Evolutionary conservation across 116 monocot species (phyloP).

Genomic region (Dioscorea cayenensis): DNA sequence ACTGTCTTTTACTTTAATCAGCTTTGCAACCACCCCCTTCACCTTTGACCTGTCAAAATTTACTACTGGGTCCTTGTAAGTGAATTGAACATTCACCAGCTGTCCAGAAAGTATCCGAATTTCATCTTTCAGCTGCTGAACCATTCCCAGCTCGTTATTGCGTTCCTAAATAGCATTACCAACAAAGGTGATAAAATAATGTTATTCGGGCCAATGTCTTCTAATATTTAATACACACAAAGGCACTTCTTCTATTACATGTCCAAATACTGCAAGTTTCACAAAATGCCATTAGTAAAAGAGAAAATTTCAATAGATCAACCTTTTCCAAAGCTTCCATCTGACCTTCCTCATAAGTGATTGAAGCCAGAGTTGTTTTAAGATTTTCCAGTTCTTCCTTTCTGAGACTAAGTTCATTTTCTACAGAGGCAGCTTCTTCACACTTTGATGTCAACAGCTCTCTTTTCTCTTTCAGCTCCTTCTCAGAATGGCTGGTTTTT

Average conservation of each 20-base stretch:
- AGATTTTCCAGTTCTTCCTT: conserved; percentile 63
- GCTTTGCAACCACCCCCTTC: conserved; percentile 91
- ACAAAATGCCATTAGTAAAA: background rate
- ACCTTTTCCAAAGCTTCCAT: conserved; percentile 92
- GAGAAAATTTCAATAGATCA: background rate
- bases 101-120: conserved; percentile 68
- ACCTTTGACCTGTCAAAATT: conserved; percentile 84
- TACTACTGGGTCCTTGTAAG: conserved; percentile 66
- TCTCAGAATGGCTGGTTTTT: conserved; percentile 74
- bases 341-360: conserved; percentile 64
- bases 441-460: conserved; percentile 52
- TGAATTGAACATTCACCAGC: conserved; percentile 72
- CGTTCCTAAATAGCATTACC: conserved; percentile 39
- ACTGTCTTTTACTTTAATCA: conserved; percentile 77
- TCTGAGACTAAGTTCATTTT: conserved; percentile 66
- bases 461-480: conserved; percentile 81
- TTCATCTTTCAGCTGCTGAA: conserved; percentile 75
- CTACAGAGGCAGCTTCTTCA: conserved; percentile 77
- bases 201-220: background rate
- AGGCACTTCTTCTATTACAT: background rate
- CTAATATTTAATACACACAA: background rate
- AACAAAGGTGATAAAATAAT: background rate
- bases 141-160: conserved; percentile 32
- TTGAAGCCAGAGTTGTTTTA: conserved; percentile 51
- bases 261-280: background rate